Conservation (phyloP, 2,329 filamentous ascomycete genomes). For the Fusarium pseudonygamai region DNA sequence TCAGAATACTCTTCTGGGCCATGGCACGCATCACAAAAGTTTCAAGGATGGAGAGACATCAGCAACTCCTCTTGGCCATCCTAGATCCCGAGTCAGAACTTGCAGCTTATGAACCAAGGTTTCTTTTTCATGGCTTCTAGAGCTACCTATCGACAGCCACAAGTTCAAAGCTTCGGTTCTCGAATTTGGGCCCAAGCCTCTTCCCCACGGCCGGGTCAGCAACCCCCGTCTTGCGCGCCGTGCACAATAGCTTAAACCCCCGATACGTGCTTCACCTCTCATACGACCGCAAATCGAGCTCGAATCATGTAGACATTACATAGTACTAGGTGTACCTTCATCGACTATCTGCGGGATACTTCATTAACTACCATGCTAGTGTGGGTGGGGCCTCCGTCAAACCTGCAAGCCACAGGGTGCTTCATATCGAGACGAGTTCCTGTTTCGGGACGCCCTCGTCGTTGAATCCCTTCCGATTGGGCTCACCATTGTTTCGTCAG, state of each 20-base stretch:
- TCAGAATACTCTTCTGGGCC: constrained; percentile 5
- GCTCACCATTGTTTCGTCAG: neutral
- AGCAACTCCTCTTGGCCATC: neutral
- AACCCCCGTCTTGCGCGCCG: constrained; percentile 28
- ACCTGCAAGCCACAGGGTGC: constrained; percentile 36
- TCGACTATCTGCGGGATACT: constrained; percentile 22
- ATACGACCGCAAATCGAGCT: constrained; percentile 32
- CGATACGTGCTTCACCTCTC: constrained; percentile 19
- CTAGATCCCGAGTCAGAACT: neutral
- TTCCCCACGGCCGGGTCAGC: constrained; percentile 8
- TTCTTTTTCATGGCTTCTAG: neutral
- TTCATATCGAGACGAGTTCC: constrained; percentile 39
- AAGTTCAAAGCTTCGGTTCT: constrained; percentile 6
- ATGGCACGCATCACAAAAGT: neutral
- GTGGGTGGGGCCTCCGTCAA: constrained; percentile 27
- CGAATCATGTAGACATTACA: constrained; percentile 5
- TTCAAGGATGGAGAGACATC: neutral
- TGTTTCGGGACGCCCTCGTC: constrained; percentile 35
- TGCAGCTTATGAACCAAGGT: neutral
- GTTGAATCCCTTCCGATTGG: constrained; percentile 32
- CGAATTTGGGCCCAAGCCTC: constrained; percentile 16
- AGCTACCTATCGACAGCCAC: neutral
- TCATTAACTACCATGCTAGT: constrained; percentile 21
- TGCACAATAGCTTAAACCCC: constrained; percentile 27
- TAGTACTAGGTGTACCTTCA: neutral